Base-by-base conservation (phyloP, 2,329 filamentous ascomycete genomes). In the Fusarium sp. region DNA sequence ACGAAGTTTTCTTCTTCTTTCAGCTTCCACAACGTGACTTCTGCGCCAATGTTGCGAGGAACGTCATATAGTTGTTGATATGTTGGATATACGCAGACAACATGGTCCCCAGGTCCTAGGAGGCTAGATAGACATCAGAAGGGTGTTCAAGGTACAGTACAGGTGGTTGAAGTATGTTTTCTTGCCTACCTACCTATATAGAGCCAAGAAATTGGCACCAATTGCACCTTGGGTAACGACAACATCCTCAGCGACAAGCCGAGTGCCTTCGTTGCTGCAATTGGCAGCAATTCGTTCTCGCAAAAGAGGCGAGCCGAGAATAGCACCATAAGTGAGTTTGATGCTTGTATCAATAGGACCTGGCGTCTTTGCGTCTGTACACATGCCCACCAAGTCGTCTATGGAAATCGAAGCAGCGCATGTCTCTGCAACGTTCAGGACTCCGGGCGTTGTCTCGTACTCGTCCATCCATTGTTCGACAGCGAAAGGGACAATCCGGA, bases 1-100 rank as follows among this genome's bases (percentile, higher is more conserved):
- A 91, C 80, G 83, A 91, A 96, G 18, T 86, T 84, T 51, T 92
- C 86, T 24, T 88, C 83, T 41, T 87, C 84, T 51, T 85, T 86
- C 11, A 93, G 84, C 76, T 87, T 89, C 94, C 94, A 97, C 13
- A 95, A 78, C 44, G 90, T 89, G 18, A 97, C 91, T 62, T 93
- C 88, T 2, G 92, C 93, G 0, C 94, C 93, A 8, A 97, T 81
- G 40, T 89, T 91, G 70, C 85, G 84, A 0, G 94, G 93, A 1
- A 97, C 87, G 12, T 89, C 84, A 76, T 95, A 96, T 3, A 97
- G 85, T 74, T 96, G 93, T 78, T 96, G 92, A 75, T 96, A 97
- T 1, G 93, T 95, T 15, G 94, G 94, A 77, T 94, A 93, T 62
- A 96, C 92, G 75, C 92, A 96, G 62, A 97, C 87, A 48, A 95